Evolutionary conservation across 305 asterid genomes (phyloP).

Genomic region (Fraxinus ornus): DNA sequence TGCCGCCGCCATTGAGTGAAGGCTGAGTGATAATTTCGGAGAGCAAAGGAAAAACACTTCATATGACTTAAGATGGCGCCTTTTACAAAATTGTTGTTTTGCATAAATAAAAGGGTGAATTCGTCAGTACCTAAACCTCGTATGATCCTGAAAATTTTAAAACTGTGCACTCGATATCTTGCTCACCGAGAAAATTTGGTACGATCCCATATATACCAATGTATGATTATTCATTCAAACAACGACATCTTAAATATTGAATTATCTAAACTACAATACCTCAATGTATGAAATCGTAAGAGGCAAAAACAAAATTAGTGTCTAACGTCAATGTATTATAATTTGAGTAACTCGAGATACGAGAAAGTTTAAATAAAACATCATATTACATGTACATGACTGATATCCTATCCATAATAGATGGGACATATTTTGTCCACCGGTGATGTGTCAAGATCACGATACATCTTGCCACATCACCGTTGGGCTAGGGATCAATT

Average conservation of each 20-base stretch:
- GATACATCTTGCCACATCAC: not conserved
- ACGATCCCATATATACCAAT: not conserved
- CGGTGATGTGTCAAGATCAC: not conserved
- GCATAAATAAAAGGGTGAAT: not conserved
- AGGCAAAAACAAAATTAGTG: no score
- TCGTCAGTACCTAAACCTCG: not conserved
- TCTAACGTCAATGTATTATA: no score
- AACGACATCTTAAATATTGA: not conserved
- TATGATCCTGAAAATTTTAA: not conserved
- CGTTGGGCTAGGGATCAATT: not conserved
- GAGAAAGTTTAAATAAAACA: not conserved
- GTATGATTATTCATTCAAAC: not conserved
- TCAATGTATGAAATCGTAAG: no score
- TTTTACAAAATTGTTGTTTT: not conserved
- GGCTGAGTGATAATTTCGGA: not conserved
- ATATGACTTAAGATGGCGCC: not conserved
- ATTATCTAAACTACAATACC: no score
- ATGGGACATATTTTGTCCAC: not conserved
- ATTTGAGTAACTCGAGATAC: not conserved
- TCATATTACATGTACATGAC: not conserved
- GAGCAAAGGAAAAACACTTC: not conserved
- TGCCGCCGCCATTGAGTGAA: constrained; percentile 25
- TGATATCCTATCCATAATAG: not conserved
- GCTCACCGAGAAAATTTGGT: not conserved
- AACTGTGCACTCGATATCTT: not conserved